Evolutionary conservation across 2,329 filamentous ascomycete genomes (phyloP).

Genomic region (Cladophialophora bantiana): DNA sequence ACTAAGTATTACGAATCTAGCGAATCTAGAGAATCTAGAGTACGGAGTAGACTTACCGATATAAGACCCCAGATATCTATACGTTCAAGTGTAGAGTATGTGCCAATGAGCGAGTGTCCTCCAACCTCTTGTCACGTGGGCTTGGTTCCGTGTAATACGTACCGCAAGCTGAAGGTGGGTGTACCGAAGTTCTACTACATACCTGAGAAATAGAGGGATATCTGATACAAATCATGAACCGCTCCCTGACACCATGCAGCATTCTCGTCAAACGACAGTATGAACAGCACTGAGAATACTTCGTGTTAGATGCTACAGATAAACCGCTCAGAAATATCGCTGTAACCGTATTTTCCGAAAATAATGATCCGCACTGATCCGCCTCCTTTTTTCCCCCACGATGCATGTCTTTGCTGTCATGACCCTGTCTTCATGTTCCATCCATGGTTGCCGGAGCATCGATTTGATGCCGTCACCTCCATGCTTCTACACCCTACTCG

Average conservation of each 20-base stretch:
- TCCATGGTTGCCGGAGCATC: background rate
- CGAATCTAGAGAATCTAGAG: conserved; percentile 1
- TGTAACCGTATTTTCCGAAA: background rate
- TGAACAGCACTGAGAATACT: background rate
- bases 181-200: too few species aligned
- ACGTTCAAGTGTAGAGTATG: too few species aligned
- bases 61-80: background rate
- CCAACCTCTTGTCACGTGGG: too few species aligned
- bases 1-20: background rate
- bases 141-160: too few species aligned
- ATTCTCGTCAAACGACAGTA: background rate
- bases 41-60: background rate
- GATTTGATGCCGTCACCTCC: background rate
- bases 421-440: conserved; percentile 7
- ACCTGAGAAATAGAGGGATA: too few species aligned
- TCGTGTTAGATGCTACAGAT: conserved; percentile 7
- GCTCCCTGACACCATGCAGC: background rate
- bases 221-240: too few species aligned
- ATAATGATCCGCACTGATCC: background rate
- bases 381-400: background rate
- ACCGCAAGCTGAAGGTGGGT: too few species aligned
- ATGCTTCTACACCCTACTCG: background rate
- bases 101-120: too few species aligned
- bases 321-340: conserved; percentile 13
- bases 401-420: conserved; percentile 3